A percentile compares a stretch with the other conserved stretches of the same genome.
These are phyloP conservation scores for Mercurialis annua DNA, from an alignment of 345 rosid species.

Conservation along the genomic window DNA sequence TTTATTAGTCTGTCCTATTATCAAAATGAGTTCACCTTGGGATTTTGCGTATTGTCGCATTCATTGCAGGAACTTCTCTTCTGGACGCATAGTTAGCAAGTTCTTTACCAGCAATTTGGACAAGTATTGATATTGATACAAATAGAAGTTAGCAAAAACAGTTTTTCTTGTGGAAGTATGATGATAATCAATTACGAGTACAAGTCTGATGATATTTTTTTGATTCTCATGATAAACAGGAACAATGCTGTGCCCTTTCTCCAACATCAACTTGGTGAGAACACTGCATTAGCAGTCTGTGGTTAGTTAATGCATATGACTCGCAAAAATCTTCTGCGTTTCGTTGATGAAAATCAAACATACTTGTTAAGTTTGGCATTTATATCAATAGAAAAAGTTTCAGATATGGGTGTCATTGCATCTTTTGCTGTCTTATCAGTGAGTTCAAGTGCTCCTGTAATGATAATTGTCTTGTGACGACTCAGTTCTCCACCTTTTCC, in stretches of 20 bases:
- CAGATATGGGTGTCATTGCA: constrained; percentile 84
- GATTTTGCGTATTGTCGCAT: constrained; percentile 73
- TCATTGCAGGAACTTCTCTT: constrained; percentile 74
- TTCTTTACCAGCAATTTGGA: constrained; percentile 59
- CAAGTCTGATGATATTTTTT: constrained; percentile 73
- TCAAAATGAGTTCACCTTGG: constrained; percentile 76
- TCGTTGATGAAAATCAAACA: neutral
- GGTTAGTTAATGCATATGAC: constrained; percentile 4
- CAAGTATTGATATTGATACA: neutral
- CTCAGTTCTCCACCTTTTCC: constrained; percentile 97
- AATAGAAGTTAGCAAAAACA: neutral
- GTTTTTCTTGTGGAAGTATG: neutral
- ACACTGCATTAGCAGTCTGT: constrained; percentile 35
- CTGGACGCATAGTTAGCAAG: constrained; percentile 66
- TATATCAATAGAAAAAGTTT: constrained; percentile 75
- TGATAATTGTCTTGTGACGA: constrained; percentile 86
- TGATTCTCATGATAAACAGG: constrained; percentile 84
- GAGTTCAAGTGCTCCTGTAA: constrained; percentile 94
- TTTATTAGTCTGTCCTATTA: too few species aligned
- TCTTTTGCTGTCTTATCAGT: constrained; percentile 72
- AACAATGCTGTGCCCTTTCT: constrained; percentile 90
- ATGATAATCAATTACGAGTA: constrained; percentile 46
- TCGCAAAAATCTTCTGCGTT: neutral
- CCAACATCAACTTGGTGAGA: constrained; percentile 66
- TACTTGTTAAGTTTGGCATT: constrained; percentile 75